Percentiles rank a stretch among this genome's conserved stretches.
Conservation (phyloP, 345 rosid genomes). For the Lepidium sativum region DNA sequence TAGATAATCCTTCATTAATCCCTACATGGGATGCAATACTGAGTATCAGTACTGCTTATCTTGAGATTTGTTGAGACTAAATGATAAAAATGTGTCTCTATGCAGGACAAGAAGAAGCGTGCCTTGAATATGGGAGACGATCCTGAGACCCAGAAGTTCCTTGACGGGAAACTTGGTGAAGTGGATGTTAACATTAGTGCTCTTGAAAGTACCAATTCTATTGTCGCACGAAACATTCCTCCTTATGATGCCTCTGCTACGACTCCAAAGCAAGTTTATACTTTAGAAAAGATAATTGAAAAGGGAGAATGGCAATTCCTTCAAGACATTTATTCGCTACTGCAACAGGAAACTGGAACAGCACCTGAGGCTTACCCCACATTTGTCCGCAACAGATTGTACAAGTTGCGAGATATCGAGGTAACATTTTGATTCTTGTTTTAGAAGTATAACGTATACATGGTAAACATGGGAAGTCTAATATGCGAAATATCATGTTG, state of each 20-base stretch:
- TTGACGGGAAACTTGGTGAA: conserved; percentile 38
- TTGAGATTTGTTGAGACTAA: background rate
- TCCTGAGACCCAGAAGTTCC: conserved; percentile 37
- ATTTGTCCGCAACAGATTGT: conserved; percentile 65
- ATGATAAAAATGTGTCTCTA: background rate
- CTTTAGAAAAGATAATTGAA: conserved; percentile 61
- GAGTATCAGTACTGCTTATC: background rate
- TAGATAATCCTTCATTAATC: background rate
- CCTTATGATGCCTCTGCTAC: conserved; percentile 53
- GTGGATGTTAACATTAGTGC: conserved; percentile 46
- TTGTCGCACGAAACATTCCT: conserved; percentile 56
- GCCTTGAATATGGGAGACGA: conserved; percentile 42
- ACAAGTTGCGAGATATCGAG: conserved; percentile 40
- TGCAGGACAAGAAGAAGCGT: conserved; percentile 45
- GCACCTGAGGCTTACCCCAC: conserved; percentile 38
- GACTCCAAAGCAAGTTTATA: conserved; percentile 56
- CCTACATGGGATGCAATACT: background rate
- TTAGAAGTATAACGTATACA: background rate
- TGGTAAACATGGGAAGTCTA: background rate
- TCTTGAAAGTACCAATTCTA: conserved; percentile 38
- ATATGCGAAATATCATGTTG: background rate
- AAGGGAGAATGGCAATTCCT: conserved; percentile 60
- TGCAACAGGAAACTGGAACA: conserved; percentile 28
- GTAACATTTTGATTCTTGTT: conserved; percentile 30
- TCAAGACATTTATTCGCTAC: conserved; percentile 40